A percentile compares a stretch with the other conserved stretches of the same genome.
phyloP scores from a whole-genome alignment of 2,329 filamentous ascomycete genomes.

The Mycocentrospora acerina region DNA sequence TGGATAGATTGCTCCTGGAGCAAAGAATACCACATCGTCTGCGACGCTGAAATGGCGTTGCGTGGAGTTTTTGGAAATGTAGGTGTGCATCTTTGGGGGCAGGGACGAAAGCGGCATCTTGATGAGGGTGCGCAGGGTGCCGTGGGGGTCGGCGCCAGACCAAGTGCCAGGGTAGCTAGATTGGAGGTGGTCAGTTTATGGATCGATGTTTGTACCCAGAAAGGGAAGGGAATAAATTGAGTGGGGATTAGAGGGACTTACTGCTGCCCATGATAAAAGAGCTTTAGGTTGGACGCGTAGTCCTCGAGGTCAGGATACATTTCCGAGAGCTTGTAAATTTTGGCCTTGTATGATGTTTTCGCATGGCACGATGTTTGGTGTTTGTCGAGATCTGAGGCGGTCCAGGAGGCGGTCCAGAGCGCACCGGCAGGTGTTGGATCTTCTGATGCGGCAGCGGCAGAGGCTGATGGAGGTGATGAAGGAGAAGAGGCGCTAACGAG shows the following conservation, averaged over 20 bases:
- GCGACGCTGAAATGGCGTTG: slow-evolving; percentile 44
- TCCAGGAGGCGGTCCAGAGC: slow-evolving; percentile 36
- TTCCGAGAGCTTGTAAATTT: slow-evolving; percentile 34
- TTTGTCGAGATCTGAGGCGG: slow-evolving; percentile 16
- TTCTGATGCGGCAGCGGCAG: slow-evolving; percentile 14
- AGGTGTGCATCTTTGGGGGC: slow-evolving; percentile 46
- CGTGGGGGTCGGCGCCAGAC: slow-evolving; percentile 56
- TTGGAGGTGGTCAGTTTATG: too few relatives aligned
- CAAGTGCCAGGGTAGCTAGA: slow-evolving; percentile 55
- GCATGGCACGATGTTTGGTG: slow-evolving; percentile 26
- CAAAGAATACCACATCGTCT: slow-evolving; percentile 53
- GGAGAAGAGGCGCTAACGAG: slow-evolving; percentile 16
- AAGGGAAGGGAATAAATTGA: too few relatives aligned
- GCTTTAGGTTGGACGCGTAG: slow-evolving; percentile 37
- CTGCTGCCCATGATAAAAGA: slow-evolving; percentile 39
- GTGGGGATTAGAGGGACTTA: too few relatives aligned
- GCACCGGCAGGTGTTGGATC: slow-evolving; percentile 33
- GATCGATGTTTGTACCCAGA: too few relatives aligned
- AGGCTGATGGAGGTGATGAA: slow-evolving; percentile 10
- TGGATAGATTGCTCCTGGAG: slow-evolving; percentile 55
- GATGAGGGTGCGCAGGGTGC: slow-evolving; percentile 51
- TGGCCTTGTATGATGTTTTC: slow-evolving; percentile 21
- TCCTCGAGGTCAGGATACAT: slow-evolving; percentile 36
- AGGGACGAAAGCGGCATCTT: slow-evolving; percentile 51
- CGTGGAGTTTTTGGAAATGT: too few relatives aligned